Base-by-base conservation (phyloP, 805 yeast species). In the Candida maris region DNA sequence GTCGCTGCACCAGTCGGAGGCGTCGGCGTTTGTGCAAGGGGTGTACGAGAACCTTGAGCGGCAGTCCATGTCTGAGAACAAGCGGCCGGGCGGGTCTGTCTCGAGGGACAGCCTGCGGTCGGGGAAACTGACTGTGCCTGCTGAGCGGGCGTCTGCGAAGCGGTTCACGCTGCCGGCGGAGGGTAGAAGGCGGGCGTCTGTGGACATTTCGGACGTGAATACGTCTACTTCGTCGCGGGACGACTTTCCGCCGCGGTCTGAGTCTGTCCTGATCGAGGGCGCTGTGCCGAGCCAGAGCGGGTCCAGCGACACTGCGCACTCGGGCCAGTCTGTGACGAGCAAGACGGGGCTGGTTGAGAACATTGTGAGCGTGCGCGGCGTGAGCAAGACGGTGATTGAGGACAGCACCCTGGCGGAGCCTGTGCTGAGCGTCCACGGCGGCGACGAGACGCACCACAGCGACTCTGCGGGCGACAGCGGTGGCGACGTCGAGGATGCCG, bases 341-440 rank as follows among this genome's bases (percentile, higher is more conserved):
- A 71, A 80, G 8, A 79, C 79, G 13, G 81, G 91, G 6, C 79
- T 87, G 36, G 73, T 85, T 37, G 96, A 87, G 61, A 78, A 85
- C 27, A 81, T 87, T 13, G 78, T 87, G n/a, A 83, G 81, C 34
- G 83, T 83, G 19, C 79, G 81, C 54, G 96, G 96, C 36, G 84
- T 85, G 15, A 79, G 78, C 50, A 87, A 87, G 67, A 86, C 94
- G 3, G 84, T 87, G 42, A 86, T 87, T 51, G 91, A 83, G 49
- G 81, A 74, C 28, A 53, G 52, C 44, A 72, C 65, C 38, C 65
- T 67, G 27, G 77, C 75, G 16, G 64, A 59, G 26, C 19, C 36
- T 14, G 17, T 28, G 7, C 13, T 28, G 29, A 25, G 25, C 28
- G 28, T 31, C 27, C 32, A 21, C 22, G 37, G 30, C 25, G 59